Percentiles rank a stretch among this genome's conserved stretches.
phyloP scores from a whole-genome alignment of 176 grass and related monocot genomes.

The Hyparrhenia diplandra region DNA sequence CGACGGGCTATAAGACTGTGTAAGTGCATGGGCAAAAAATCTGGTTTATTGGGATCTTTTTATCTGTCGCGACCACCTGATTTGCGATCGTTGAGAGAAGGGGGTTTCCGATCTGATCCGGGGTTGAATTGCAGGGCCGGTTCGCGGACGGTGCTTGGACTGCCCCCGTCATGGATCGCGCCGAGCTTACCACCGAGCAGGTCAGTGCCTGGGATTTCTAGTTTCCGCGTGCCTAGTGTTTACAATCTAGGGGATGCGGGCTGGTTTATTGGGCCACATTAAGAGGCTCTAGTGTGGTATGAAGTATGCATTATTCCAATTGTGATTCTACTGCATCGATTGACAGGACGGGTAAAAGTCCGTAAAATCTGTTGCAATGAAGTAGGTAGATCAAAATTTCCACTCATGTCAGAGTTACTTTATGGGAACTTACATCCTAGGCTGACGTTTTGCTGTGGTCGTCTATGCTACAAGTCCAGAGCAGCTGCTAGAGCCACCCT shows the following conservation, averaged over 20 bases:
- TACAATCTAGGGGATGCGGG: not conserved
- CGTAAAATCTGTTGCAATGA: not conserved
- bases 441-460: not conserved
- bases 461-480: not conserved
- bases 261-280: not conserved
- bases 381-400: not conserved
- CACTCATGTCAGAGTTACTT: not conserved
- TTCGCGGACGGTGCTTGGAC: constrained; percentile 8
- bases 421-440: not conserved
- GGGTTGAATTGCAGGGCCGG: constrained; percentile 24
- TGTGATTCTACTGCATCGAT: not conserved
- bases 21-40: too few species aligned
- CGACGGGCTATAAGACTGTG: too few species aligned
- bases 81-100: not conserved
- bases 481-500: not conserved
- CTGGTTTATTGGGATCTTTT: too few species aligned
- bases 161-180: constrained; percentile 52
- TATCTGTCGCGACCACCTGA: too few species aligned
- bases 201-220: constrained; percentile 27
- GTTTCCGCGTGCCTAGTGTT: not conserved
- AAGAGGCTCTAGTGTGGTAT: not conserved
- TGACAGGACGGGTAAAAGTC: not conserved
- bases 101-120: constrained; percentile 24
- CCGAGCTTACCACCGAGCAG: constrained; percentile 86
- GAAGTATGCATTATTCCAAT: not conserved